A percentile compares a stretch with the other conserved stretches of the same genome.
These are phyloP conservation scores for Ophiostoma himal-ulmi DNA, from an alignment of 2,329 filamentous ascomycete genomes.

Conservation along the genomic window DNA sequence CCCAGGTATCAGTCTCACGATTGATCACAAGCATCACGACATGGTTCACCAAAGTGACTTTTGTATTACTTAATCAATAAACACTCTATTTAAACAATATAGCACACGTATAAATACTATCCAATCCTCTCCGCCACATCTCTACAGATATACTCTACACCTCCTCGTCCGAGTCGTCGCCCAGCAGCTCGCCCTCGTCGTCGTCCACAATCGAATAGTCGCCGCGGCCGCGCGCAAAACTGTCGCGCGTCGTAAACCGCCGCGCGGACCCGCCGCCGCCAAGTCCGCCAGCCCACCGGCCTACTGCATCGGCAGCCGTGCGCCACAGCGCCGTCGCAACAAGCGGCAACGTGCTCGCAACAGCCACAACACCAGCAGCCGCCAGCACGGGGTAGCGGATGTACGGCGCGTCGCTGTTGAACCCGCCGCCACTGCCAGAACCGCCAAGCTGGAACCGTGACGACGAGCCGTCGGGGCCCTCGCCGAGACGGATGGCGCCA, in stretches of 20 bases:
- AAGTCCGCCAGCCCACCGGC: slow-evolving; percentile 35
- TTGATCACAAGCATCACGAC: not conserved
- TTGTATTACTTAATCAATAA: not conserved
- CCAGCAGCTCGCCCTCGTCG: slow-evolving; percentile 89
- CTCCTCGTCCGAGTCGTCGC: slow-evolving; percentile 90
- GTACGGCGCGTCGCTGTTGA: slow-evolving; percentile 66
- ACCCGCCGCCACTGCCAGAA: slow-evolving; percentile 25
- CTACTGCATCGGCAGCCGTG: slow-evolving; percentile 47
- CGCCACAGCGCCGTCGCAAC: slow-evolving; percentile 69
- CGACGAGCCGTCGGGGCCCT: slow-evolving; percentile 39
- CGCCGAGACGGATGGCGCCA: slow-evolving; percentile 84
- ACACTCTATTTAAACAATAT: not conserved
- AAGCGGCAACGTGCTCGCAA: slow-evolving; percentile 60
- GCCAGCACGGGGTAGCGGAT: slow-evolving; percentile 77
- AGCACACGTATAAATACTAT: not conserved
- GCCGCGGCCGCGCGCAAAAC: slow-evolving; percentile 79
- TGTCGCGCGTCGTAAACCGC: slow-evolving; percentile 80
- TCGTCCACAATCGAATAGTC: slow-evolving; percentile 86
- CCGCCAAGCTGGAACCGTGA: slow-evolving; percentile 25
- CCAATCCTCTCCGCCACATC: not conserved
- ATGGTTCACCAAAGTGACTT: not conserved
- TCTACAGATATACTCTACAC: slow-evolving; percentile 39
- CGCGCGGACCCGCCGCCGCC: slow-evolving; percentile 49
- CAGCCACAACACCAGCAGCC: slow-evolving; percentile 57
- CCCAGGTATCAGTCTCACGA: not conserved